These are phyloP conservation scores for Colletotrichum plurivorum DNA, from an alignment of 2,329 filamentous ascomycete species.

Conservation along the genomic window DNA sequence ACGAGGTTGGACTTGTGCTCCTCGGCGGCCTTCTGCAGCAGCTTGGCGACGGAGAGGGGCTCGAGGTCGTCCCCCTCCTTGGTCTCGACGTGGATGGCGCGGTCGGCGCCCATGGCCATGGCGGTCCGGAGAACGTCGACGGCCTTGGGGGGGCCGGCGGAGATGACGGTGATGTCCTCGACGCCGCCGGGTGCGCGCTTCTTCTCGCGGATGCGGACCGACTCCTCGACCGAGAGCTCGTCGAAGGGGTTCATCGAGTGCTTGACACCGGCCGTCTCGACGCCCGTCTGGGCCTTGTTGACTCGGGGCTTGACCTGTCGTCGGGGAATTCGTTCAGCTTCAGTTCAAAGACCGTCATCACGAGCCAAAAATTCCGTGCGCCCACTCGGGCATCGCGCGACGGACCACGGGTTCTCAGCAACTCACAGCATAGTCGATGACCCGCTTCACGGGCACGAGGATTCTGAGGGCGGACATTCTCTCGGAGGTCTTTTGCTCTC, in stretches of 20 bases:
- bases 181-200: slow-evolving; percentile 80
- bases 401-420: slow-evolving; percentile 1
- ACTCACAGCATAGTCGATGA: slow-evolving; percentile 88
- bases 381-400: background rate
- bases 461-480: slow-evolving; percentile 58
- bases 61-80: slow-evolving; percentile 84
- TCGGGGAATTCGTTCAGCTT: slow-evolving; percentile 16
- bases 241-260: slow-evolving; percentile 99
- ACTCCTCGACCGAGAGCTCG: slow-evolving; percentile 97
- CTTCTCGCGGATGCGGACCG: slow-evolving; percentile 93
- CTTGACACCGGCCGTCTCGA: slow-evolving; percentile 94
- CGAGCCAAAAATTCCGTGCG: slow-evolving; percentile 18
- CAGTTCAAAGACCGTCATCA: slow-evolving; percentile 9
- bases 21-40: slow-evolving; percentile 84
- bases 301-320: slow-evolving; percentile 77
- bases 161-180: slow-evolving; percentile 91
- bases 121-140: slow-evolving; percentile 93
- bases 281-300: slow-evolving; percentile 83
- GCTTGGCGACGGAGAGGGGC: slow-evolving; percentile 92
- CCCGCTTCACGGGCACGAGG: slow-evolving; percentile 85
- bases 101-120: slow-evolving; percentile 99
- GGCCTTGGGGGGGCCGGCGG: slow-evolving; percentile 88
- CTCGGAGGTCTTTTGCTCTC: slow-evolving; percentile 12
- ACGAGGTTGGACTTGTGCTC: slow-evolving; percentile 92
- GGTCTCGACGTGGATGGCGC: slow-evolving; percentile 87